Percentiles rank a stretch among this genome's conserved stretches.
Evolutionary conservation across 2,329 filamentous ascomycete species (phyloP).

Genomic region (Ophiostoma ips): DNA sequence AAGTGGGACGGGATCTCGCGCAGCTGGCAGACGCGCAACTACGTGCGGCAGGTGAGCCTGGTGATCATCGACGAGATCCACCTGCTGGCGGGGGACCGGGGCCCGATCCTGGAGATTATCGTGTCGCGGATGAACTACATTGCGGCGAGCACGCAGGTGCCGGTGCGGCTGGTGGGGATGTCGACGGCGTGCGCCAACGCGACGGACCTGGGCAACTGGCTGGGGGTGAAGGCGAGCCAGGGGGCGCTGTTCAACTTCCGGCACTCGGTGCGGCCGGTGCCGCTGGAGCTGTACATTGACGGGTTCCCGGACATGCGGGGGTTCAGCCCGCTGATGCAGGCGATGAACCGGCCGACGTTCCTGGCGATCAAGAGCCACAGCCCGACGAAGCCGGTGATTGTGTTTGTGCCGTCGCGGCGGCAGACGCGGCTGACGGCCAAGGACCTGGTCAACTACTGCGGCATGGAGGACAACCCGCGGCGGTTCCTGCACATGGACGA

Average conservation of each 20-base stretch:
- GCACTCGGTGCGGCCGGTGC: conserved; percentile 91
- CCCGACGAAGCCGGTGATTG: conserved; percentile 91
- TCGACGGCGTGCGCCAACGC: conserved; percentile 97
- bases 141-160: conserved; percentile 77
- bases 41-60: conserved; percentile 84
- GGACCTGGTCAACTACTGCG: conserved; percentile 92
- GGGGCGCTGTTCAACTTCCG: conserved; percentile 84
- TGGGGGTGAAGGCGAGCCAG: conserved; percentile 69
- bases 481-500: conserved; percentile 90
- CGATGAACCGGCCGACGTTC: conserved; percentile 96
- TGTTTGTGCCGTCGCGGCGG: conserved; percentile 89
- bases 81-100: conserved; percentile 86
- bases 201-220: conserved; percentile 85
- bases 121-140: conserved; percentile 96
- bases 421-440: conserved; percentile 92
- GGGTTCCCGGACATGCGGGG: conserved; percentile 90
- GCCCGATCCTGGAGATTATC: conserved; percentile 96
- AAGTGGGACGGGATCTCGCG: conserved; percentile 99
- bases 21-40: conserved; percentile 95
- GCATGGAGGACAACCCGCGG: conserved; percentile 94
- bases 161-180: conserved; percentile 92
- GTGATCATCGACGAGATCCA: conserved; percentile 99
- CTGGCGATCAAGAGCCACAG: conserved; percentile 93
- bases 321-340: conserved; percentile 96
- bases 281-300: conserved; percentile 91